Base-by-base conservation (phyloP, 2,329 filamentous ascomycete genomes). In the Blastomyces silverae region DNA sequence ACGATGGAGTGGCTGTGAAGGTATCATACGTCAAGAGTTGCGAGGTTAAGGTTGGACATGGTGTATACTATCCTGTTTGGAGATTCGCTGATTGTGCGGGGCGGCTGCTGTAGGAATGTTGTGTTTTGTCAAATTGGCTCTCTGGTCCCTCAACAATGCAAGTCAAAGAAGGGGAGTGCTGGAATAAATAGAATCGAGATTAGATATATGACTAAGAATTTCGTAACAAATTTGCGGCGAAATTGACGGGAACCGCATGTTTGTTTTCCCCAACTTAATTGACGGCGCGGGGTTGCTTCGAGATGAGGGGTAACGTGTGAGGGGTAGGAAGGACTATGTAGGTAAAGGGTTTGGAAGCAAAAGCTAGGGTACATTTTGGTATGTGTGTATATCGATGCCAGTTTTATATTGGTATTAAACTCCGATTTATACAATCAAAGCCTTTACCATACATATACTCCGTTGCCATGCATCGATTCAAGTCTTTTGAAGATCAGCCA, bases 21-120 rank as follows among this genome's bases (percentile, higher is more conserved):
- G n/a, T 50, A 10, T 22, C 44, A 22, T 61, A 61, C 59, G 20
- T 61, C 59, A 3, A 61, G 59, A 25, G 48, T 63, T 58, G 62
- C 53, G 17, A 63, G 61, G 52, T 63, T 63, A 17, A 61, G 5
- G 31, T 61, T 61, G 42, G 59, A 25, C 59, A 61, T 61, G 22
- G 28, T 61, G 25, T 15, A 42, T 42, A 17, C 2, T 15, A 42
- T 25, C 25, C 7, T 57, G 11, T 20, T 37, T 13, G 55, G 31
- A n/a, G n/a, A 11, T 57, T 22, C 20, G n/a, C 34, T n/a, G 31
- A 39, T 37, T 46, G 44, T n/a, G 3, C 22, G 44, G 2, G 42
- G 25, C n/a, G n/a, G 25, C 8, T 17, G 39, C 20, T 50, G 28
- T 25, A n/a, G 10, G 42, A 17, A 34, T 42, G 42, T 15, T 20